Evolutionary conservation across 768 basidiomycete genomes (phyloP), one percentile per base, ranked within the genome.

Genomic region (Trametes meyenii): DNA sequence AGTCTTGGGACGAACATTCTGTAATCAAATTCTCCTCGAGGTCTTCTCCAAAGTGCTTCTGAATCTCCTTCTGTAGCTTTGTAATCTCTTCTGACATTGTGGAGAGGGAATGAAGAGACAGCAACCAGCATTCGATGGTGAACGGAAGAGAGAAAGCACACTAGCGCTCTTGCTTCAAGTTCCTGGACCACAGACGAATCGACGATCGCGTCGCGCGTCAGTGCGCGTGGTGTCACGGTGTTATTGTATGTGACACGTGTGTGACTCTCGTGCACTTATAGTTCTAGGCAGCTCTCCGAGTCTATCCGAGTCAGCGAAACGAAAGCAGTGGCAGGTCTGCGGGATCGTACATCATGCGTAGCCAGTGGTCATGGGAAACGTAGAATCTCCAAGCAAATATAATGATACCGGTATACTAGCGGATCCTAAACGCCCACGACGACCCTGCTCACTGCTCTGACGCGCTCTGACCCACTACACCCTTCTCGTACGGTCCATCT

Each of bases 1-100:
- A 46, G n/a, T 7, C 29, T 33, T 3, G 29, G 54, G 64, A 72
- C 71, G 52, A 53, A 86, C 86, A 86, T 81, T 87, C 84, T 55
- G 77, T 50, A 10, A 65, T 21, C 12, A 68, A 55, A 2, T 52
- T 50, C 3, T 66, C 67, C 0, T 63, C 64, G n/a, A 68, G 43
- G 5, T 46, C 19, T 2, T 52, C 53, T 5, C 61, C 66, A 54
- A 70, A 66, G 4, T 55, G 29, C 23, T 60, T 12, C 6, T 58
- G 17, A 3, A 70, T 65, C 46, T 17, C 39, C 17, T 16, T 64
- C 61, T 26, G 58, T 11, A 23, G 24, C 36, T 36, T 29, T 17
- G 21, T 16, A 3, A n/a, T 11, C 19, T 48, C 50, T 29, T 16
- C 23, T 16, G 56, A 39, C 33, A 40, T 54, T 19, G n/a, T 21